These are phyloP conservation scores for Zychaea mexicana DNA, from an alignment of 371 early-diverging fungal genomes.

Conservation along the genomic window DNA sequence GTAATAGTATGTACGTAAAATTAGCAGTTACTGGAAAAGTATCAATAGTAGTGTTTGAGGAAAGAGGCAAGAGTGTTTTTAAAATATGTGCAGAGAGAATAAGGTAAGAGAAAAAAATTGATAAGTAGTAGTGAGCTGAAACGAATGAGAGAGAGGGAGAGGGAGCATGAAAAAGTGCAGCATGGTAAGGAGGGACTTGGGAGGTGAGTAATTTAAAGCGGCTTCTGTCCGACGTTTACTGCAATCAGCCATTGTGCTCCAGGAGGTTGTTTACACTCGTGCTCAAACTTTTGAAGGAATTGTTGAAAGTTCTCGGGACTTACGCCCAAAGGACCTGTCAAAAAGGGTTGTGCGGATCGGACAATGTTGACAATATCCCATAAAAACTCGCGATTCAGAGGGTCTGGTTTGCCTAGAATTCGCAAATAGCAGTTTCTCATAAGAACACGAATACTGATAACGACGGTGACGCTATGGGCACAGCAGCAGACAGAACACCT, in stretches of 20 bases:
- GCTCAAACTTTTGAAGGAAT: slow-evolving; percentile 16
- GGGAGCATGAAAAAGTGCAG: neutral
- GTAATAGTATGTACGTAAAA: no score
- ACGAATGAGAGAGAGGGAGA: neutral
- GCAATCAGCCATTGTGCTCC: slow-evolving; percentile 18
- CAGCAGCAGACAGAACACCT: no score
- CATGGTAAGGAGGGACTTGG: no score
- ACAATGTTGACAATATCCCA: slow-evolving; percentile 23
- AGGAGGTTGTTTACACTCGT: slow-evolving; percentile 18
- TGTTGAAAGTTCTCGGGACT: slow-evolving; percentile 15
- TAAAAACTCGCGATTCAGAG: slow-evolving; percentile 18
- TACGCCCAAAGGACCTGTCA: slow-evolving; percentile 20
- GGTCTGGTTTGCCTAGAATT: slow-evolving; percentile 22
- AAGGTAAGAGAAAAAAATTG: no score
- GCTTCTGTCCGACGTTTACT: slow-evolving; percentile 16
- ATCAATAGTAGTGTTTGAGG: no score
- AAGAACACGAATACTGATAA: no score
- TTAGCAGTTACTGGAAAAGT: no score
- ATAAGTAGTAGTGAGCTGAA: no score
- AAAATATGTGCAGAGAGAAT: no score
- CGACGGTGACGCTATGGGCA: no score
- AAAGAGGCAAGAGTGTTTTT: no score
- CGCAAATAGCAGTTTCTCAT: no score
- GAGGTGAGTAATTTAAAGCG: neutral
- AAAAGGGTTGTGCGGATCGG: slow-evolving; percentile 20